Evolutionary conservation across 2,329 filamentous ascomycete species (phyloP).

Genomic region (Aspergillus oerlinghausenensis): DNA sequence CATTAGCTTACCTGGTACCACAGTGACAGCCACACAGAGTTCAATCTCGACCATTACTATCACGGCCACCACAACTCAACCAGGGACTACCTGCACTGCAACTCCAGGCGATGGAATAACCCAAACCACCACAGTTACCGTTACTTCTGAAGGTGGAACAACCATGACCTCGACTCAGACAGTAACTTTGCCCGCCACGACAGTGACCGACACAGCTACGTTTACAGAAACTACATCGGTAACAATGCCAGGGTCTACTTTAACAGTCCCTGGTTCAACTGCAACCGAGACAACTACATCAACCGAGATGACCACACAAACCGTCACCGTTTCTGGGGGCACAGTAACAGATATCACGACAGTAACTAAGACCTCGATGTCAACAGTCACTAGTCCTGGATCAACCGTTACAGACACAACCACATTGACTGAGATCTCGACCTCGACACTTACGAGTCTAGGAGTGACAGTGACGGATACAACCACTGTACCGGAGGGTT

Average conservation of each 20-base stretch:
- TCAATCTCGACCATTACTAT: neutral
- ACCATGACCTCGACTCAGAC: slow-evolving; percentile 16
- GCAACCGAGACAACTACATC: neutral
- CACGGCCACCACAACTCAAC: neutral
- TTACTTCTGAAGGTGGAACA: neutral
- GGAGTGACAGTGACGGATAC: neutral
- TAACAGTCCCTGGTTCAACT: slow-evolving; percentile 3
- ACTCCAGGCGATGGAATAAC: neutral
- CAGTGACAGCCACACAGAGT: neutral
- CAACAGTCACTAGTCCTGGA: neutral
- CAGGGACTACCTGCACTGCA: neutral
- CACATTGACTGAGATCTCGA: neutral
- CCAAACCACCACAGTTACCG: neutral
- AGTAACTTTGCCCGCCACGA: slow-evolving; percentile 20
- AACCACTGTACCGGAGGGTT: neutral
- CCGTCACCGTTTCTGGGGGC: neutral
- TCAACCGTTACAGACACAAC: neutral
- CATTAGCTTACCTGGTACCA: neutral
- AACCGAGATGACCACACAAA: neutral
- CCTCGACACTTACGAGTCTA: neutral
- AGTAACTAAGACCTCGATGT: neutral
- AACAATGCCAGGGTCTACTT: neutral
- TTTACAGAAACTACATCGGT: slow-evolving; percentile 3
- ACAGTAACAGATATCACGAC: neutral
- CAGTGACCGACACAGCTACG: neutral